phyloP scores from a whole-genome alignment of 495 filamentous ascomycete genomes.

The Trichoderma asperelloides region DNA sequence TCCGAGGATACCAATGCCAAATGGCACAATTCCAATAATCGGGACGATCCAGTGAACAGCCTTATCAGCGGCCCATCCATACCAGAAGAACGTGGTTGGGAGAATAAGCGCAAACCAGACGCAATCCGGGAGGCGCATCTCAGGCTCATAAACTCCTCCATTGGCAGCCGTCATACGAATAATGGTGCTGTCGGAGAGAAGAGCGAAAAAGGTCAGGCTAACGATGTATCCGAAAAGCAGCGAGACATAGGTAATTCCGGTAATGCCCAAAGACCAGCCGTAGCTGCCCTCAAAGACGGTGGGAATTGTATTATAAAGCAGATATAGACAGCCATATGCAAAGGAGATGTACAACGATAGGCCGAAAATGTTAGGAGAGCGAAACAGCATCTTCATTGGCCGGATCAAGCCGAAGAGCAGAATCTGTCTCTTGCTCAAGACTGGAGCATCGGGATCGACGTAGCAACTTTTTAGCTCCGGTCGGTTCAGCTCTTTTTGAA shows the following conservation, averaged over 20 bases:
- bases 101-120: constrained; percentile 31
- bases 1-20: constrained; percentile 43
- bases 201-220: constrained; percentile 23
- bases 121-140: constrained; percentile 39
- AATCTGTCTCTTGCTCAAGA: constrained; percentile 16
- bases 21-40: constrained; percentile 41
- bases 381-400: constrained; percentile 47
- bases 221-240: constrained; percentile 35
- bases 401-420: constrained; percentile 36
- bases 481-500: constrained; percentile 27
- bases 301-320: constrained; percentile 63
- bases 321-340: constrained; percentile 65
- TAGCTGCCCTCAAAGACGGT: constrained; percentile 48
- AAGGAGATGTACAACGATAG: constrained; percentile 67
- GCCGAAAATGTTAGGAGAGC: constrained; percentile 56
- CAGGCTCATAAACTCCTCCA: constrained; percentile 44
- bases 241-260: constrained; percentile 35
- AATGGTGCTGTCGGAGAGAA: constrained; percentile 35
- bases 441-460: constrained; percentile 16
- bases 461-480: constrained; percentile 26
- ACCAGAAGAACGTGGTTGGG: constrained; percentile 41
- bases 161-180: constrained; percentile 36
- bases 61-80: constrained; percentile 36
- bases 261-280: constrained; percentile 23
- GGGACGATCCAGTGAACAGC: constrained; percentile 43